Evolutionary conservation across 108 stramenopile genomes (phyloP).

Genomic region (Mayamaea pseudoterrestris): DNA sequence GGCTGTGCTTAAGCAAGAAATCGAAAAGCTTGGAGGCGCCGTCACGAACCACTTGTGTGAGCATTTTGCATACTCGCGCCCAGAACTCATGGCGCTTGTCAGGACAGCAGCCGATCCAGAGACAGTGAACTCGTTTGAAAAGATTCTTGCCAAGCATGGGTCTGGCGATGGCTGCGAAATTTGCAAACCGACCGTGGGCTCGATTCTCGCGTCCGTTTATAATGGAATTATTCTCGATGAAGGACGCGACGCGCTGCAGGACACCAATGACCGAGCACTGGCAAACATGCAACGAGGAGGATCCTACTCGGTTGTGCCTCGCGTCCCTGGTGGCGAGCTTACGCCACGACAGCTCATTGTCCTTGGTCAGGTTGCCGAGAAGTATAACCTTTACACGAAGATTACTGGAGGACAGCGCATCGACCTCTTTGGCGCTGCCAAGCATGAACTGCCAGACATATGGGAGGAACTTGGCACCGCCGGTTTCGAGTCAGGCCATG

Average conservation of each 20-base stretch:
- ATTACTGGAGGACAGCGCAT: slow-evolving; percentile 88
- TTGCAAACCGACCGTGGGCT: slow-evolving; percentile 82
- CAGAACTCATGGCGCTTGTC: slow-evolving; percentile 80
- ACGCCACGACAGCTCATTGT: slow-evolving; percentile 79
- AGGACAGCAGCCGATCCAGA: slow-evolving; percentile 54
- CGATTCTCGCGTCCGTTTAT: slow-evolving; percentile 73
- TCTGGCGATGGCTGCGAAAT: slow-evolving; percentile 84
- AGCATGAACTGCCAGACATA: slow-evolving; percentile 85
- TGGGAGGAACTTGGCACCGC: slow-evolving; percentile 86
- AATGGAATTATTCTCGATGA: slow-evolving; percentile 73
- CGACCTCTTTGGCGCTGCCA: slow-evolving; percentile 88
- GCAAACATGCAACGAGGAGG: slow-evolving; percentile 94
- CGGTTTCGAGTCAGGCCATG: slow-evolving; percentile 88
- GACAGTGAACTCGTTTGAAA: slow-evolving; percentile 68
- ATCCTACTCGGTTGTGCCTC: slow-evolving; percentile 88
- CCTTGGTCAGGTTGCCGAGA: slow-evolving; percentile 72
- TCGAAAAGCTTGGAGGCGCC: slow-evolving; percentile 70
- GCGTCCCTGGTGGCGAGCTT: slow-evolving; percentile 86
- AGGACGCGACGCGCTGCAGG: slow-evolving; percentile 71
- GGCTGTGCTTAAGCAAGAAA: slow-evolving; percentile 52
- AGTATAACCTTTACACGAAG: slow-evolving; percentile 84
- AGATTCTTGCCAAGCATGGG: slow-evolving; percentile 76
- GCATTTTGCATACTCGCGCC: slow-evolving; percentile 77
- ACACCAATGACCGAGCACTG: slow-evolving; percentile 86
- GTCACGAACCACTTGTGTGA: slow-evolving; percentile 80